Conservation (phyloP, 2,329 filamentous ascomycete genomes). For the Emmonsiellopsis sp. region DNA sequence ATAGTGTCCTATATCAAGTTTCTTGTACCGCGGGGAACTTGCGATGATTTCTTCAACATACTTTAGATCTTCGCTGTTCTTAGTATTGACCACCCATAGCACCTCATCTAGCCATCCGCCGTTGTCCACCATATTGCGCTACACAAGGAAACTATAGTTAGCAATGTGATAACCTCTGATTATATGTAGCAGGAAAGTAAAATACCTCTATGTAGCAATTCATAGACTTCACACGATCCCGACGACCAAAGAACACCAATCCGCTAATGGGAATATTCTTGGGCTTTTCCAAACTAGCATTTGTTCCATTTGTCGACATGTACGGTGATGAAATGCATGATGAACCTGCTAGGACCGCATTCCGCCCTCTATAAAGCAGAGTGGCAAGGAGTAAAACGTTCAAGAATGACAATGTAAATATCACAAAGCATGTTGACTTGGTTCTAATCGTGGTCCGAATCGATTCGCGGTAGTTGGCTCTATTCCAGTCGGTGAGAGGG, state of each 20-base stretch:
- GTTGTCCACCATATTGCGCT: slow-evolving; percentile 32
- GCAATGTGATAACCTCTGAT: slow-evolving; percentile 1
- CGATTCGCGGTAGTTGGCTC: neutral
- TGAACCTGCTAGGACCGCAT: neutral
- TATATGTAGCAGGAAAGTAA: neutral
- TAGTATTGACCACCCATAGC: slow-evolving; percentile 33
- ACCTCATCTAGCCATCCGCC: slow-evolving; percentile 36
- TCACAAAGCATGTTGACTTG: neutral
- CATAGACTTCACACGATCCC: slow-evolving; percentile 36
- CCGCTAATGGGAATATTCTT: slow-evolving; percentile 26
- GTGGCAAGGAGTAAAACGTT: slow-evolving; percentile 3
- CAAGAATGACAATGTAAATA: neutral
- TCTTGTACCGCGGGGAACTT: slow-evolving; percentile 31
- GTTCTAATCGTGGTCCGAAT: slow-evolving; percentile 1
- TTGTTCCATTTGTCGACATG: neutral
- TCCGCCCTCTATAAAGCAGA: neutral
- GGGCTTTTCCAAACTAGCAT: slow-evolving; percentile 2
- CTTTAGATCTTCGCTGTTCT: slow-evolving; percentile 24
- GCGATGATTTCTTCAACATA: slow-evolving; percentile 28
- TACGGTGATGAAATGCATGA: neutral
- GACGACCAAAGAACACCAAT: slow-evolving; percentile 41
- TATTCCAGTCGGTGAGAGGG: neutral
- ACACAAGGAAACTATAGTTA: slow-evolving; percentile 29
- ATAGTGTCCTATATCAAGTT: slow-evolving; percentile 27
- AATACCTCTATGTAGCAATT: slow-evolving; percentile 39